These are phyloP conservation scores for Calocybe indica DNA, from an alignment of 768 basidiomycete species.

Conservation along the genomic window DNA sequence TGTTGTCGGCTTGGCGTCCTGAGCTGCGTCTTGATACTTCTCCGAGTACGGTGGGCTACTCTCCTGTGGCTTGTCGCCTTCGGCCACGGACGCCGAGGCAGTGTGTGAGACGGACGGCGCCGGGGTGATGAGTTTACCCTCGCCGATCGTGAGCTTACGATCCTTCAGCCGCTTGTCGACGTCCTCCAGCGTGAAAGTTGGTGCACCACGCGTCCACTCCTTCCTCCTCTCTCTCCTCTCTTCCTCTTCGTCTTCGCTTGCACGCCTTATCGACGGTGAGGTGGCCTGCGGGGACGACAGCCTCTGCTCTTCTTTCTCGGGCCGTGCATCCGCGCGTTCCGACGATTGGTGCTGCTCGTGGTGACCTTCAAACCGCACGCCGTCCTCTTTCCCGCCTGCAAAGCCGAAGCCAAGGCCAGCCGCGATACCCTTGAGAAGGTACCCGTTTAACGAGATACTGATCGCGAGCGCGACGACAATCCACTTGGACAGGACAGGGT, in stretches of 20 bases:
- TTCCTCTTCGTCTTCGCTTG: background rate
- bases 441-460: constrained; percentile 88
- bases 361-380: constrained; percentile 18
- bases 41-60: constrained; percentile 3
- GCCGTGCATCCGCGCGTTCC: constrained; percentile 11
- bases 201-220: constrained; percentile 4
- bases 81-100: background rate
- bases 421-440: constrained; percentile 82
- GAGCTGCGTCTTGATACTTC: background rate
- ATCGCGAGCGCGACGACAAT: constrained; percentile 85
- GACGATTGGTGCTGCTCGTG: constrained; percentile 4
- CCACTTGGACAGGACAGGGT: constrained; percentile 93
- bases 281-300: background rate
- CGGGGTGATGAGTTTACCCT: background rate
- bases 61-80: background rate
- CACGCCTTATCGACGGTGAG: constrained; percentile 8
- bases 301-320: constrained; percentile 13
- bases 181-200: constrained; percentile 49
- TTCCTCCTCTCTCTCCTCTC: constrained; percentile 4
- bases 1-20: constrained; percentile 7
- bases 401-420: constrained; percentile 38
- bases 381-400: constrained; percentile 12
- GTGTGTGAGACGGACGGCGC: background rate
- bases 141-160: constrained; percentile 19
- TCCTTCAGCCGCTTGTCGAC: constrained; percentile 46